Evolutionary conservation across 2,329 filamentous ascomycete genomes (phyloP), one percentile per base, ranked within the genome.

Genomic region (Parascedosporium putredinis): DNA sequence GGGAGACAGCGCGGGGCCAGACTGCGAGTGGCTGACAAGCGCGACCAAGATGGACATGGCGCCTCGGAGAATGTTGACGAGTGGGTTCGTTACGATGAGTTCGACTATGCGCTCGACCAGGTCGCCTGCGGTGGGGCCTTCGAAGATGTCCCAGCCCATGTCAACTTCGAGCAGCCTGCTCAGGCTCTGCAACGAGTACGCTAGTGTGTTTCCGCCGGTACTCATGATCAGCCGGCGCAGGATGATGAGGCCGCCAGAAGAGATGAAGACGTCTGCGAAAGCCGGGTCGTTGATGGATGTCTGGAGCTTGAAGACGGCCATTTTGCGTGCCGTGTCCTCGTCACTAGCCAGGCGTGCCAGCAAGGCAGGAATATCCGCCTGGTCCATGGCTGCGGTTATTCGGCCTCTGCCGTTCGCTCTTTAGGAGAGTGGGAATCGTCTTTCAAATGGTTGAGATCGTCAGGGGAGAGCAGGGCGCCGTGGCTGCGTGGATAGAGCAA

Each of bases 261-360:
- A 82, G 54, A 97, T 95, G 70, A 98, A 98, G 58, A 94, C 83
- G 65, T 97, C 93, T 60, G 93, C 93, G 65, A 97, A 97, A 47
- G 89, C 86, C 23, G 91, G 91, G 68, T 98, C 93, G 63, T 90
- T 91, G 67, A 98, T 95, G 54, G 88, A 89, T 55, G 80, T 84
- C 68, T 98, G 93, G 56, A 98, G 81, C 71, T 96, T 96, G 78
- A 98, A 98, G 53, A 94, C 93, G 53, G 93, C 93, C 88, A 97
- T 96, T 68, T 98, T 98, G 62, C 90, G 88, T 58, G 88, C 84
- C 51, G 88, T 90, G 74, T 98, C 93, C 68, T 95, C 80, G 58
- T 83, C 78, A 67, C 79, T 83, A 36, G 76, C 72, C 53, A 84
- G 71, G 56, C 79, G 79, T 68, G 77, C 71, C 58, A 84, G 71